These are phyloP conservation scores for Ajuga chamaepitys DNA, from an alignment of 257 asterid genomes.

Conservation along the genomic window DNA sequence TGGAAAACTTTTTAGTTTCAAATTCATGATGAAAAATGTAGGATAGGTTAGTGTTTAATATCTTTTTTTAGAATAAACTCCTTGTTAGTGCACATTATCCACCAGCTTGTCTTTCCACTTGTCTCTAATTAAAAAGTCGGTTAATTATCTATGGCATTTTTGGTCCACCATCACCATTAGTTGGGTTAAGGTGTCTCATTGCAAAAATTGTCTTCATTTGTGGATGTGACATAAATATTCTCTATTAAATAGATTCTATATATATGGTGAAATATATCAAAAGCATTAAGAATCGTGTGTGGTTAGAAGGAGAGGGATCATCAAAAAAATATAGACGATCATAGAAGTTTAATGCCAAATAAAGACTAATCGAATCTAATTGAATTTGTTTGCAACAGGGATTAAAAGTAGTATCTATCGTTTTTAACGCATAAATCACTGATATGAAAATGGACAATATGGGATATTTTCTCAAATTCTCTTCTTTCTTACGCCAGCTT, in stretches of 20 bases:
- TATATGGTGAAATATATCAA: background rate
- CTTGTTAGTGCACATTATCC: constrained; percentile 31
- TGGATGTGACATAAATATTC: background rate
- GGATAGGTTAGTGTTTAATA: background rate
- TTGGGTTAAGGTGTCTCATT: constrained; percentile 21
- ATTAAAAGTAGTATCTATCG: no score
- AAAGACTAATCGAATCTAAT: no score
- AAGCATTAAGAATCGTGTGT: background rate
- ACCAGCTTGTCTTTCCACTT: constrained; percentile 32
- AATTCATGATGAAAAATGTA: background rate
- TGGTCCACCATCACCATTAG: constrained; percentile 35
- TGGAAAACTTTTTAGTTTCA: background rate
- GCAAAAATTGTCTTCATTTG: background rate
- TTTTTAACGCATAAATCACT: no score
- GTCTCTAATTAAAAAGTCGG: constrained; percentile 10
- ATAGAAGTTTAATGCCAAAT: no score
- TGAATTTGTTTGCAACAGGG: no score
- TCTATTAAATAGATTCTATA: background rate
- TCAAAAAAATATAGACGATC: no score
- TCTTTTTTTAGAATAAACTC: background rate
- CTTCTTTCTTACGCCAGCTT: no score
- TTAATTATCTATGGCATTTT: background rate
- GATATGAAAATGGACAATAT: no score
- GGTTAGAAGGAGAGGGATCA: no score
- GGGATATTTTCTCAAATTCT: no score